These are phyloP conservation scores for Leishmania major DNA, from an alignment of 208 protist species.

Conservation along the genomic window DNA sequence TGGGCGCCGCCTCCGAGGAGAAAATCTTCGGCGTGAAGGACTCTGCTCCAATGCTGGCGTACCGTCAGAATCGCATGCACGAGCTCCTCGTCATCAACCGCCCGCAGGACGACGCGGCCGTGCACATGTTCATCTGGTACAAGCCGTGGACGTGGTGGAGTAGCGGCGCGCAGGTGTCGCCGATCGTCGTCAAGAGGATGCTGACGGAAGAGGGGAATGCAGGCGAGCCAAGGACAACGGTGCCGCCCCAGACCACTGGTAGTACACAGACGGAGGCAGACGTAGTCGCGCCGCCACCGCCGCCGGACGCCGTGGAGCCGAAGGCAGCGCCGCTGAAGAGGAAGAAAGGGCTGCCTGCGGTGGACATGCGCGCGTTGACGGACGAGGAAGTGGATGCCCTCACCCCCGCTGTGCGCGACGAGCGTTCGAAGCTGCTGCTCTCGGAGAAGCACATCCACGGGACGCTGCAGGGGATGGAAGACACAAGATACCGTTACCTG, in stretches of 20 bases:
- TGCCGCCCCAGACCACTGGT: neutral
- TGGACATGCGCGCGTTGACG: constrained; percentile 46
- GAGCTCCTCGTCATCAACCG: constrained; percentile 76
- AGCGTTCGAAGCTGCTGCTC: constrained; percentile 71
- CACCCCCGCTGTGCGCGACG: constrained; percentile 44
- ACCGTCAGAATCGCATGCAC: constrained; percentile 17
- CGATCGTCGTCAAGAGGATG: constrained; percentile 14
- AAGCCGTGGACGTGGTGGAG: constrained; percentile 78
- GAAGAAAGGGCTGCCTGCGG: constrained; percentile 48
- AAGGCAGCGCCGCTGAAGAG: constrained; percentile 27
- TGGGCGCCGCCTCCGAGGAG: constrained; percentile 53
- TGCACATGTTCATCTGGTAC: constrained; percentile 56
- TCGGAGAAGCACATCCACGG: constrained; percentile 65
- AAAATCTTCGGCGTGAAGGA: constrained; percentile 50
- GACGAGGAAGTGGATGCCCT: constrained; percentile 42
- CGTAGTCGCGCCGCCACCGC: constrained; percentile 7
- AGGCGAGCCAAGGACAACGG: neutral
- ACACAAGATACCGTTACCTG: constrained; percentile 74
- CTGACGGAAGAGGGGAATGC: neutral
- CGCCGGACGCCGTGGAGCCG: neutral
- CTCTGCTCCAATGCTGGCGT: constrained; percentile 35
- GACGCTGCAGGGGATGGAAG: constrained; percentile 70
- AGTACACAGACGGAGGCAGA: constrained; percentile 19
- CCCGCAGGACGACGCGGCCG: constrained; percentile 41
- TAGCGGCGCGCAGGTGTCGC: constrained; percentile 51